Evolutionary conservation across 1,139 yeast genomes (phyloP).

Genomic region (Pichia sp.): DNA sequence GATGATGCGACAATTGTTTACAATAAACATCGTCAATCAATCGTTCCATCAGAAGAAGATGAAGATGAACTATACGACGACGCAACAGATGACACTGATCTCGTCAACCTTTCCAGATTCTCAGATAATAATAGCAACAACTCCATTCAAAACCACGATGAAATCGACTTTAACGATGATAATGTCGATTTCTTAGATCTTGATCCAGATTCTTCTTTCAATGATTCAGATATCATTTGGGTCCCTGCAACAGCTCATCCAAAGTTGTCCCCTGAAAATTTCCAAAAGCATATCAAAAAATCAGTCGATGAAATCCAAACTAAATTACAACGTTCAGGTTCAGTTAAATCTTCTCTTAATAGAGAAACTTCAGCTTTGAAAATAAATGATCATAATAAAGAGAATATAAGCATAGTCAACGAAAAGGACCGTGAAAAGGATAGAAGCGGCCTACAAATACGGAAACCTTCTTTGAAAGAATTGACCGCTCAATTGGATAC

Average conservation of each 20-base stretch:
- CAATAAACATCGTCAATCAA: too few relatives aligned
- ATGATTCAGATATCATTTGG: constrained; percentile 62
- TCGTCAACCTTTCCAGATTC: background rate
- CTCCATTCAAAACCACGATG: constrained; percentile 1
- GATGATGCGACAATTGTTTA: background rate
- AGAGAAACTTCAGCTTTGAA: constrained; percentile 19
- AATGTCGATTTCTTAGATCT: constrained; percentile 23
- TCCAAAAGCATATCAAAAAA: constrained; percentile 75
- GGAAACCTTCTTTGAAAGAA: constrained; percentile 60
- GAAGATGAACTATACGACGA: constrained; percentile 2
- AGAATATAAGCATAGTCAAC: background rate
- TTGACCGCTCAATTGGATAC: constrained; percentile 66
- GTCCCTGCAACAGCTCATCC: constrained; percentile 96
- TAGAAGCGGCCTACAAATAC: constrained; percentile 2
- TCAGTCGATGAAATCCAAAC: constrained; percentile 75
- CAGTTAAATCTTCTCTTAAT: constrained; percentile 27
- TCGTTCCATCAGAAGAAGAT: constrained; percentile 5
- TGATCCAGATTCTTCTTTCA: constrained; percentile 28
- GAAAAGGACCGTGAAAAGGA: background rate
- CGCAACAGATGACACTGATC: background rate
- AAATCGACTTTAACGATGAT: constrained; percentile 18
- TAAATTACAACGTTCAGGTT: constrained; percentile 36
- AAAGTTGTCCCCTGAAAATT: constrained; percentile 88
- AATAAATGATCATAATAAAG: constrained; percentile 3
- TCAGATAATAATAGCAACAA: background rate